Evolutionary conservation across 768 basidiomycete species (phyloP), one percentile per base, ranked within the genome.

Genomic region (Coprinellus aureogranulatus): DNA sequence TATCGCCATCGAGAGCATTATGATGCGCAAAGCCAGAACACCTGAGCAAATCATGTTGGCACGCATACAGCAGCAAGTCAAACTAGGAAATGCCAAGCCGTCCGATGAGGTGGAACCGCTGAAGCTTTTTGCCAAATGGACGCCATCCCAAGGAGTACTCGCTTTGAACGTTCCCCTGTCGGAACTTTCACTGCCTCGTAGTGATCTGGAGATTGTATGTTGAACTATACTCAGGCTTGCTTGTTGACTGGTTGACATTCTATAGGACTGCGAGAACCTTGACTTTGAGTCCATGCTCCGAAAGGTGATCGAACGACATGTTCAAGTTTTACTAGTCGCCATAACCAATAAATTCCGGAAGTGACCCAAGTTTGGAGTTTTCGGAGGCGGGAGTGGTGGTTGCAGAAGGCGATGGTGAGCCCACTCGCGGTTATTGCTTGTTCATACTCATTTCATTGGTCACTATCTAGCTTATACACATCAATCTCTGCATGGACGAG

Each of bases 101-200:
- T 91, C 90, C 1, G 93, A 95, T 65, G 82, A 89, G 59, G 82
- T 92, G 1, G 86, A 95, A 68, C 80, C 80, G 44, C 71, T 89
- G 45, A 78, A 74, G 28, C 86, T 94, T 52, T 73, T 80, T n/a
- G 85, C 90, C 12, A 76, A 75, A 53, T 97, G 94, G 94, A 86
- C 90, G 64, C 85, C 91, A 2, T 81, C 84, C 44, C 78, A 81
- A 58, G 80, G 81, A 23, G 87, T 89, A 14, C 73, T 90, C 20
- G 90, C 87, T 3, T 81, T 85, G 22, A 66, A 70, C 22, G 71
- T 91, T 28, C 74, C 83, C 23, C 68, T 73, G 9, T 79, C 79
- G 20, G 84, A 84, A 22, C 64, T 72, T 8, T 65, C 71, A 48
- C 65, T 86, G 16, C 66, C 74, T 0, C 64, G 74, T 2, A 74